These are phyloP conservation scores for Mortierella sp. DNA, from an alignment of 371 early-diverging fungal genomes.

Conservation along the genomic window DNA sequence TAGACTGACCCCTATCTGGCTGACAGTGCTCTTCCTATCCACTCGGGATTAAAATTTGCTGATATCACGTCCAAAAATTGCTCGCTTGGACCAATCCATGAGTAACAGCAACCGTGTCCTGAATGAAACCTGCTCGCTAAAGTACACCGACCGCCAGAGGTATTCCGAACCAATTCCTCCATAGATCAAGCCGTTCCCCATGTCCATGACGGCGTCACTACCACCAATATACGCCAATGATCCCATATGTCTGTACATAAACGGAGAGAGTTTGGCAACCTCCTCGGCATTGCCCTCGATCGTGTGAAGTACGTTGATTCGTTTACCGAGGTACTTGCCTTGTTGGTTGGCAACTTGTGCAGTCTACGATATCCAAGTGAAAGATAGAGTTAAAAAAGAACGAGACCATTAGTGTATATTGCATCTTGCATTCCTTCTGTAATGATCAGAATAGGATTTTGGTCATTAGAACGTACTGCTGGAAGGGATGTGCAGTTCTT, in stretches of 20 bases:
- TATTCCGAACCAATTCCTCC: constrained; percentile 71
- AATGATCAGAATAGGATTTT: not conserved
- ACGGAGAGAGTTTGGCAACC: constrained; percentile 56
- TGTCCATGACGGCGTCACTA: constrained; percentile 72
- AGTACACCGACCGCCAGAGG: constrained; percentile 75
- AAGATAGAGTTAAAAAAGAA: constrained; percentile 3
- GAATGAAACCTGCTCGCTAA: constrained; percentile 64
- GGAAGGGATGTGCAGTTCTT: constrained; percentile 78
- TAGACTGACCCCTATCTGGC: too few relatives aligned
- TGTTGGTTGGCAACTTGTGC: constrained; percentile 94
- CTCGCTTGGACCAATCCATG: constrained; percentile 69
- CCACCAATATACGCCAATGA: constrained; percentile 87
- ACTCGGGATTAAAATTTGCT: constrained; percentile 56
- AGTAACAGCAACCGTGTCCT: constrained; percentile 70
- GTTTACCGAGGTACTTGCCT: constrained; percentile 73
- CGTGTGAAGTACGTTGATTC: constrained; percentile 57
- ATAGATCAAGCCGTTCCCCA: constrained; percentile 66
- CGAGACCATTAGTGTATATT: not conserved
- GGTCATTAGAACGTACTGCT: constrained; percentile 59
- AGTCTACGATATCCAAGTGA: constrained; percentile 57
- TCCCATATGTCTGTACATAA: constrained; percentile 79
- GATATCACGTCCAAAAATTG: constrained; percentile 73
- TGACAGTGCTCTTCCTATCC: not conserved
- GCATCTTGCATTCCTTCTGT: not conserved
- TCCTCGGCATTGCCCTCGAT: constrained; percentile 36